Conservation (phyloP, 2,329 filamentous ascomycete species). For the Calonectria multiphialidica region DNA sequence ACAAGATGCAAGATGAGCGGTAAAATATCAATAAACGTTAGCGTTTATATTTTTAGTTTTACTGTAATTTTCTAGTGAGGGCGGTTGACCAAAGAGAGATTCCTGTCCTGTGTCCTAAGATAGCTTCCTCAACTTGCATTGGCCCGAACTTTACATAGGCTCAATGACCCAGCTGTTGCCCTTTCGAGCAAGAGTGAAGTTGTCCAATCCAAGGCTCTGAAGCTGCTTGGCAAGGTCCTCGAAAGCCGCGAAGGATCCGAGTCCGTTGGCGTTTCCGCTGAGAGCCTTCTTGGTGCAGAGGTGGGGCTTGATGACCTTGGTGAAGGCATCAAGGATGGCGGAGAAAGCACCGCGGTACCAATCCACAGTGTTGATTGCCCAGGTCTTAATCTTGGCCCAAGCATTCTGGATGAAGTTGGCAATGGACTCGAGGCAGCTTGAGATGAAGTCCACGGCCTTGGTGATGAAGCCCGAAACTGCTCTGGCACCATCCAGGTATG, state of each 20-base stretch:
- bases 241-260: background rate
- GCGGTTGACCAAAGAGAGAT: background rate
- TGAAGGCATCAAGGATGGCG: background rate
- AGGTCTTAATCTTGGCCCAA: background rate
- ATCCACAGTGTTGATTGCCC: background rate
- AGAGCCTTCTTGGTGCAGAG: background rate
- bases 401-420: background rate
- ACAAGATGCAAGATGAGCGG: background rate
- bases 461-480: background rate
- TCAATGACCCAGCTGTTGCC: conserved; percentile 5
- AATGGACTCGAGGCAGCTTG: background rate
- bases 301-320: background rate
- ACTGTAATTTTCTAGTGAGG: background rate
- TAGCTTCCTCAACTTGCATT: background rate
- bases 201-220: background rate
- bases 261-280: background rate
- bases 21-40: background rate
- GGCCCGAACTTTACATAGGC: background rate
- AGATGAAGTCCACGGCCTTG: background rate
- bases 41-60: background rate
- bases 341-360: background rate
- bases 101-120: background rate
- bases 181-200: conserved; percentile 6
- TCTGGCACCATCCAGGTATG: background rate
- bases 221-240: conserved; percentile 5